phyloP scores from a whole-genome alignment of 148 eudicot species.

The Spergularia bocconei region DNA sequence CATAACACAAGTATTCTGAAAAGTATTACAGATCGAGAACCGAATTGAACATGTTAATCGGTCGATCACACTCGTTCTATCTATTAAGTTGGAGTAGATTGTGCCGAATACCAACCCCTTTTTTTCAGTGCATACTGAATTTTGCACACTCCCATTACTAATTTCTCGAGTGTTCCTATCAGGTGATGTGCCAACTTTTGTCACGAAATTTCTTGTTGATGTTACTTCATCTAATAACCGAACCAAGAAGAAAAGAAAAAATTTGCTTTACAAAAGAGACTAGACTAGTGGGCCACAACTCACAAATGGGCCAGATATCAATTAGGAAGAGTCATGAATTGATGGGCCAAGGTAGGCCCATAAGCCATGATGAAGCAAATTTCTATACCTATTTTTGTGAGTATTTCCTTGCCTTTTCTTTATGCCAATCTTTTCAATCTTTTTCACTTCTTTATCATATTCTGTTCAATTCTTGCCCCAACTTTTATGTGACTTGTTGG shows the following conservation, averaged over 20 bases:
- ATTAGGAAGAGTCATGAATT: conserved; percentile 21
- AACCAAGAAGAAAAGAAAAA: not conserved
- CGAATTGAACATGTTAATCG: no score
- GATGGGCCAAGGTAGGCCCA: conserved; percentile 29
- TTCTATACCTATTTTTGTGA: conserved; percentile 14
- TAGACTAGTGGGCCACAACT: conserved; percentile 18
- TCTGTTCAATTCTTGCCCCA: conserved; percentile 20
- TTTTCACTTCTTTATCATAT: conserved; percentile 9
- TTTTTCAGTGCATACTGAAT: no score
- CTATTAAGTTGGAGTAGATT: no score
- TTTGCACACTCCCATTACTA: no score
- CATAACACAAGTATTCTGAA: no score
- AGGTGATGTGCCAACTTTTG: not conserved
- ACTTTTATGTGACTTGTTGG: conserved; percentile 36
- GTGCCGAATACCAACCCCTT: no score
- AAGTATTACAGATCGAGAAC: no score
- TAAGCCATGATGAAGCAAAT: conserved; percentile 1
- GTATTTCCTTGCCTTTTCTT: conserved; percentile 9
- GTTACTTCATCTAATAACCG: not conserved
- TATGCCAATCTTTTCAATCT: not conserved
- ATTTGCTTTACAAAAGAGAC: conserved; percentile 14
- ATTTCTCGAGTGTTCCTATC: not conserved
- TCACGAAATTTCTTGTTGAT: conserved; percentile 26
- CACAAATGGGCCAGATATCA: conserved; percentile 5
- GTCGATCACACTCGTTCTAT: no score